Conservation (phyloP, 306 rosid genomes). For the Adenanthera pavonina region DNA sequence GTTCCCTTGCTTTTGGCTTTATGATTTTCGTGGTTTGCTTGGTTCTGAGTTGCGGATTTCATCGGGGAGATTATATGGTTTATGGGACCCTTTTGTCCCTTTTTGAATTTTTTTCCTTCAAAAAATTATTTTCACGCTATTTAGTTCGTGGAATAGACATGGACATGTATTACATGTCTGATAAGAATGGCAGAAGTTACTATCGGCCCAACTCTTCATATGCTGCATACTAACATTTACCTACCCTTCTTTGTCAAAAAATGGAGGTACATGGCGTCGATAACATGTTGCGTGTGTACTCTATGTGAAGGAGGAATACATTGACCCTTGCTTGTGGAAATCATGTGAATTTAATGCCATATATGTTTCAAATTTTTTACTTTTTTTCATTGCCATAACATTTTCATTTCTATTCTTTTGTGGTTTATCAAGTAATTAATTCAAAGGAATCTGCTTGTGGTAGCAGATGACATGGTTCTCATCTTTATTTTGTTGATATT, state of each 20-base stretch:
- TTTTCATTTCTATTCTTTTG: constrained; percentile 12
- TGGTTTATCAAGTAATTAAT: neutral
- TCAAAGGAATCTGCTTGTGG: neutral
- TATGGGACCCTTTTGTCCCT: neutral
- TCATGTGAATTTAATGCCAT: neutral
- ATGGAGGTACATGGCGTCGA: neutral
- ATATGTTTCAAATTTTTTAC: neutral
- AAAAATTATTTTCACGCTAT: neutral
- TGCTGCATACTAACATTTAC: neutral
- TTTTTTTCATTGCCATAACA: neutral
- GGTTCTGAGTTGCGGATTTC: constrained; percentile 23
- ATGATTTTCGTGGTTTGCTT: constrained; percentile 22
- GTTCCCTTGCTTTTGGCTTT: neutral
- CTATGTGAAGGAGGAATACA: neutral
- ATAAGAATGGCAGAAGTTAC: neutral
- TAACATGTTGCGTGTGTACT: neutral
- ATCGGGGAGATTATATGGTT: constrained; percentile 18
- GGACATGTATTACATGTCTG: neutral
- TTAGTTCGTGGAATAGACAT: neutral
- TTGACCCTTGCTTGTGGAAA: constrained; percentile 7
- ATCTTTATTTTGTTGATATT: constrained; percentile 3
- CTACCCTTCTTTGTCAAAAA: neutral
- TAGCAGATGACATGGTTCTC: neutral
- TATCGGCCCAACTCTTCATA: neutral
- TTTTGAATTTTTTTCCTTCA: no score